Percentiles rank a stretch among this genome's conserved stretches.
Conservation (phyloP, 2,329 filamentous ascomycete species). For the Penicillium vulpinum region DNA sequence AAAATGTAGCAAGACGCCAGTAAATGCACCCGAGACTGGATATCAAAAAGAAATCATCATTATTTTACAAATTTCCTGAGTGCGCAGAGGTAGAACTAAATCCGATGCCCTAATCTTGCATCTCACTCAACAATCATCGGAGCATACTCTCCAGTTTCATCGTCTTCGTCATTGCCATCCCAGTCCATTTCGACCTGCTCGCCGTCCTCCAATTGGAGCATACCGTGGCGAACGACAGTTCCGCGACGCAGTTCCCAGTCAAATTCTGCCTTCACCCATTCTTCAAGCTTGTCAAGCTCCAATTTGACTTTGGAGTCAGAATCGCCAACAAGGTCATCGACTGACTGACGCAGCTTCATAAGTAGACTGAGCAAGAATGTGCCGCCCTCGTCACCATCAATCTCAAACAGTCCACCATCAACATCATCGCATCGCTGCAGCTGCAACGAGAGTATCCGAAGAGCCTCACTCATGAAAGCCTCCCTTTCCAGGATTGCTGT, state of each 20-base stretch:
- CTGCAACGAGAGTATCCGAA: slow-evolving; percentile 54
- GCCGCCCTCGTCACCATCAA: slow-evolving; percentile 53
- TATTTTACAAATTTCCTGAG: background rate
- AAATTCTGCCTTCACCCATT: slow-evolving; percentile 55
- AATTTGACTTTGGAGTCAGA: slow-evolving; percentile 47
- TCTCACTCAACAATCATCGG: slow-evolving; percentile 57
- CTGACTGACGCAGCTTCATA: slow-evolving; percentile 51
- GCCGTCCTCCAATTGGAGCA: slow-evolving; percentile 63
- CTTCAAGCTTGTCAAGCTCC: slow-evolving; percentile 57
- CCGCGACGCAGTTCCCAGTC: slow-evolving; percentile 59
- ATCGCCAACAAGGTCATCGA: slow-evolving; percentile 49
- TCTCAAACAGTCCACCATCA: slow-evolving; percentile 62
- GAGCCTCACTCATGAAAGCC: slow-evolving; percentile 53
- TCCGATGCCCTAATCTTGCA: slow-evolving; percentile 23
- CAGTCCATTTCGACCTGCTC: slow-evolving; percentile 62
- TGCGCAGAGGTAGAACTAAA: background rate
- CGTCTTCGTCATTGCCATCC: slow-evolving; percentile 61
- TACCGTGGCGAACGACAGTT: slow-evolving; percentile 56
- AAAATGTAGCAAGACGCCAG: background rate
- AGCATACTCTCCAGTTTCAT: slow-evolving; percentile 65
- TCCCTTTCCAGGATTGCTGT: slow-evolving; percentile 51
- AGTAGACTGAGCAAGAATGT: slow-evolving; percentile 56
- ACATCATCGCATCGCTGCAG: slow-evolving; percentile 58
- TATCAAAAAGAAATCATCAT: background rate
- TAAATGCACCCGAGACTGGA: background rate